These are phyloP conservation scores for Rhynchosporium graminicola DNA, from an alignment of 2,329 filamentous ascomycete species.

Conservation along the genomic window DNA sequence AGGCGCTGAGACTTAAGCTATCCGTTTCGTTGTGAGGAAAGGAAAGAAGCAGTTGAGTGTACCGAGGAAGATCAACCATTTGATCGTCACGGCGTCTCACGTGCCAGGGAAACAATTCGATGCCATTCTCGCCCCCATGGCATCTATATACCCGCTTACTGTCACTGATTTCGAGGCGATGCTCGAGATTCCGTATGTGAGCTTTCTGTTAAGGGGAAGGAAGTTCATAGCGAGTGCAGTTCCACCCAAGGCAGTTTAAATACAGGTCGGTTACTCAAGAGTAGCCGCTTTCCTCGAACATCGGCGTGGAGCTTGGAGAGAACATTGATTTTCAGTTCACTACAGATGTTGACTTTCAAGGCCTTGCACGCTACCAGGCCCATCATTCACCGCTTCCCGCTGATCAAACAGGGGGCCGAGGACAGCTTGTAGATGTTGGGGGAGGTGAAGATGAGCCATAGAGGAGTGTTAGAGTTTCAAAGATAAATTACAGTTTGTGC, in stretches of 20 bases:
- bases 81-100: conserved; percentile 31
- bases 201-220: conserved; percentile 25
- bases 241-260: conserved; percentile 44
- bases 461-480: conserved; percentile 42
- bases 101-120: conserved; percentile 25
- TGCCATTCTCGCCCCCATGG: conserved; percentile 43
- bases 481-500: too few species aligned
- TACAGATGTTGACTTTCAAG: conserved; percentile 58
- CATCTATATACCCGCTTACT: conserved; percentile 64
- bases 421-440: conserved; percentile 57
- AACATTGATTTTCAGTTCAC: conserved; percentile 39
- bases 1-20: conserved; percentile 58
- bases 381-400: conserved; percentile 55
- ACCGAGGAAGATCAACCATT: conserved; percentile 26
- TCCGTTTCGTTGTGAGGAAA: conserved; percentile 60
- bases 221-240: conserved; percentile 25
- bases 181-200: conserved; percentile 32
- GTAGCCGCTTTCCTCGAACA: too few species aligned
- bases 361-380: conserved; percentile 58
- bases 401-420: conserved; percentile 54
- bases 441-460: conserved; percentile 53
- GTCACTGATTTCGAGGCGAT: conserved; percentile 52
- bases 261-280: too few species aligned
- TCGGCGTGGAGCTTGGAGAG: too few species aligned
- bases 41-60: conserved; percentile 41